Percentiles rank a stretch among this genome's conserved stretches.
Conservation (phyloP, 2,329 filamentous ascomycete species). For the Fusarium domesticum region DNA sequence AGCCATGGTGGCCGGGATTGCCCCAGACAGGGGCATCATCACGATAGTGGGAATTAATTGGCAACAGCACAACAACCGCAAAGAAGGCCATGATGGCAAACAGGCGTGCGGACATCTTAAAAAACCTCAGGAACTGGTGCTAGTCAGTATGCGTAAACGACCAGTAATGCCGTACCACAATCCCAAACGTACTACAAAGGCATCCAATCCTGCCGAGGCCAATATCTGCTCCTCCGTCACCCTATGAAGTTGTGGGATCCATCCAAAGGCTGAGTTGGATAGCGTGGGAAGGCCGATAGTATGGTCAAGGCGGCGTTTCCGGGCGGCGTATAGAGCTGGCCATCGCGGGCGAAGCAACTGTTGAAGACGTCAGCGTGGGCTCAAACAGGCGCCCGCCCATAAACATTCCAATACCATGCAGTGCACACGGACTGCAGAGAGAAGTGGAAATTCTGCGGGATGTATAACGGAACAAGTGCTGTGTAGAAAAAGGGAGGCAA, state of each 20-base stretch:
- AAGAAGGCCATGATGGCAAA: conserved; percentile 79
- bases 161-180: neutral
- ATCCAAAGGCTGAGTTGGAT: conserved; percentile 83
- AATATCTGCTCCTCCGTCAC: conserved; percentile 89
- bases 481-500: neutral
- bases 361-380: neutral
- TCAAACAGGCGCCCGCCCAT: neutral
- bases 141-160: conserved; percentile 13
- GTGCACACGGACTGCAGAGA: neutral
- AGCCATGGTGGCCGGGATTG: conserved; percentile 2
- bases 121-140: conserved; percentile 78
- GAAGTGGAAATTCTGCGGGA: too few relatives aligned
- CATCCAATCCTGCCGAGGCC: conserved; percentile 86
- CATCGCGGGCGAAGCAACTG: conserved; percentile 86
- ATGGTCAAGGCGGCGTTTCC: conserved; percentile 69
- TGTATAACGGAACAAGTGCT: too few relatives aligned
- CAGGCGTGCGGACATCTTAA: conserved; percentile 89
- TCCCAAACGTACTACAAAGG: conserved; percentile 68
- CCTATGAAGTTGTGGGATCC: conserved; percentile 81
- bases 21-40: too few relatives aligned
- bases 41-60: conserved; percentile 79
- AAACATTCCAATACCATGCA: too few relatives aligned
- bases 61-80: conserved; percentile 74
- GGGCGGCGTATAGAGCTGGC: conserved; percentile 84
- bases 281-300: conserved; percentile 67